Evolutionary conservation across 306 rosid species (phyloP), one percentile per base, ranked within the genome.

Genomic region (Vicia villosa): DNA sequence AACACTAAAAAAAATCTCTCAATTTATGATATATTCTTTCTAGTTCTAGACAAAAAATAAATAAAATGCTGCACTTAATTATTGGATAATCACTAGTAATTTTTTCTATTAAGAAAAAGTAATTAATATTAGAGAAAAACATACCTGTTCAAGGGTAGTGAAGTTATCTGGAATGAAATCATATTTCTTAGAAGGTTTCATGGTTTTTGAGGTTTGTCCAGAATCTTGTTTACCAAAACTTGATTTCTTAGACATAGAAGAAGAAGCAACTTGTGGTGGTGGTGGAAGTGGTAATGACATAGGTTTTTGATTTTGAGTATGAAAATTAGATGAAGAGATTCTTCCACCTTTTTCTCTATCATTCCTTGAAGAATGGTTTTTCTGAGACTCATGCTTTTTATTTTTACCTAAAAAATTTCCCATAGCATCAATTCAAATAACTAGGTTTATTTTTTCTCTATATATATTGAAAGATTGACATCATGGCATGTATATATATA

Each of bases 121-220:
- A 54, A 55, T 56, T 22, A 54, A 1, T 32, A 51, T 5, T 5
- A 20, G 1, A 19, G 19, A 24, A 0, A 55, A 10, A 5, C 14
- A 10, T 10, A 92, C 96, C 89, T 92, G 86, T 15, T 86, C 82
- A 15, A 92, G 79, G 14, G 92, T 69, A 14, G 83, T 59, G 85
- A 84, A 92, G 58, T 66, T 74, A 69, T 92, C 96, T 2, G 73
- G 79, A 37, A 92, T 92, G 5, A 70, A 68, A 60, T 72, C 85
- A 70, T 84, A 92, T 80, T 87, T 78, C 81, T 63, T 76, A 8
- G 47, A n/a, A 34, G 81, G 19, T 43, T 42, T 49, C 36, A 82
- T 80, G n/a, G 17, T 69, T 0, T 20, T 75, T 66, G 70, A 70
- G 41, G 45, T 37, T 3, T 51, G 37, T 12, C 30, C 80, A 9